A percentile compares a stretch with the other conserved stretches of the same genome.
These are phyloP conservation scores for Alternaria gaisen DNA, from an alignment of 2,329 filamentous ascomycete species.

Conservation along the genomic window DNA sequence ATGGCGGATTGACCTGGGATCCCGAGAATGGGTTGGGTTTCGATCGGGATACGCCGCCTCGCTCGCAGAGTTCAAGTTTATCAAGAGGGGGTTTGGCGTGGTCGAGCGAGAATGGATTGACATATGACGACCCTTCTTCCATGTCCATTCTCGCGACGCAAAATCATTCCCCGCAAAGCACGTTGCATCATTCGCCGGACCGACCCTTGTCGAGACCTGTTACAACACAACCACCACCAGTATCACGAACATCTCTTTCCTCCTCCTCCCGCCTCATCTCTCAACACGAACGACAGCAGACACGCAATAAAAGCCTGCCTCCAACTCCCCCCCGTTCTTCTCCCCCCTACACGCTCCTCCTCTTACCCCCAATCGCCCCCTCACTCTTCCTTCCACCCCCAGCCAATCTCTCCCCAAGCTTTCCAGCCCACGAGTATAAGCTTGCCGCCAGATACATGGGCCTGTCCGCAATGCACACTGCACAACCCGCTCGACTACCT, in stretches of 20 bases:
- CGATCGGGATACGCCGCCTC: slow-evolving; percentile 55
- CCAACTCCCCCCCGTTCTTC: slow-evolving; percentile 43
- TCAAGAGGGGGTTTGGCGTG: slow-evolving; percentile 19
- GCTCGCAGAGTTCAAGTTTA: slow-evolving; percentile 11
- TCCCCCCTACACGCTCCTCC: not conserved
- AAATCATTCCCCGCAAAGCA: slow-evolving; percentile 17
- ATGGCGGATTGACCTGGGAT: slow-evolving; percentile 50
- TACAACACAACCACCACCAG: slow-evolving; percentile 24
- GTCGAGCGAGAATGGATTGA: slow-evolving; percentile 32
- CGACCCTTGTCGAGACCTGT: slow-evolving; percentile 49
- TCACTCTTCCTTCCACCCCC: too few relatives aligned
- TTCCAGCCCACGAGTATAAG: too few relatives aligned
- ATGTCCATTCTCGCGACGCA: not conserved
- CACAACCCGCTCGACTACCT: slow-evolving; percentile 68
- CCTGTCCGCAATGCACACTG: slow-evolving; percentile 68
- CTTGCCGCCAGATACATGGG: slow-evolving; percentile 58
- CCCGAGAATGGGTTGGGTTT: slow-evolving; percentile 48
- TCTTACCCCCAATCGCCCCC: not conserved
- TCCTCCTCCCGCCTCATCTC: slow-evolving; percentile 31
- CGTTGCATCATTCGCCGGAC: slow-evolving; percentile 30
- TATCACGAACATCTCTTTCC: not conserved
- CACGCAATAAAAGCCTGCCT: slow-evolving; percentile 31
- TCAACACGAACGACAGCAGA: slow-evolving; percentile 30
- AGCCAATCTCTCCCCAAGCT: too few relatives aligned
- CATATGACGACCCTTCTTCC: not conserved